Evolutionary conservation across 2,329 filamentous ascomycete genomes (phyloP).

Genomic region (Coniella lustricola): DNA sequence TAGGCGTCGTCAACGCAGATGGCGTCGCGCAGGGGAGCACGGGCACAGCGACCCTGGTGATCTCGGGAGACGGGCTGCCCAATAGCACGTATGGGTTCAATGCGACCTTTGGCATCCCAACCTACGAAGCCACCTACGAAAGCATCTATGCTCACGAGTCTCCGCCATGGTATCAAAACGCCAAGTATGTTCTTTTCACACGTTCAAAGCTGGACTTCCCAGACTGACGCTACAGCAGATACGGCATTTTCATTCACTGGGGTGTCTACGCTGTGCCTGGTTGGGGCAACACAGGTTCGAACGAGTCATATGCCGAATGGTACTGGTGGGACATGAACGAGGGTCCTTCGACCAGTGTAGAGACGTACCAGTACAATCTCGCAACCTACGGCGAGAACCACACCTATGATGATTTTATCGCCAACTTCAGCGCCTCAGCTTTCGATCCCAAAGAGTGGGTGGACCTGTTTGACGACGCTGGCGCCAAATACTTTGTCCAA

Average conservation of each 20-base stretch:
- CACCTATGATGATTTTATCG: conserved; percentile 29
- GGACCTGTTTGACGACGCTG: conserved; percentile 30
- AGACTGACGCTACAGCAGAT: conserved; percentile 20
- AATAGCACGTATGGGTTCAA: conserved; percentile 11
- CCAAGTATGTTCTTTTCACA: conserved; percentile 27
- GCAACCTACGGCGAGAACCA: conserved; percentile 15
- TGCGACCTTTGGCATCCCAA: conserved; percentile 12
- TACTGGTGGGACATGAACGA: conserved; percentile 15
- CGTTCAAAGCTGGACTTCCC: neutral
- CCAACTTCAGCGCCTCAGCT: conserved; percentile 16
- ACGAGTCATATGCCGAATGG: conserved; percentile 36
- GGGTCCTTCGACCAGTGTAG: conserved; percentile 11
- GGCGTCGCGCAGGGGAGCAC: conserved; percentile 6
- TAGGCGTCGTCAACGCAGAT: conserved; percentile 9
- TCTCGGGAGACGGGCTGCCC: conserved; percentile 4
- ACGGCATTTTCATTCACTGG: conserved; percentile 56
- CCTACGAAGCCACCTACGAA: conserved; percentile 15
- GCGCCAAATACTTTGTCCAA: conserved; percentile 28
- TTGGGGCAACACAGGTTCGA: conserved; percentile 40
- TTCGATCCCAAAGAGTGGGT: conserved; percentile 25
- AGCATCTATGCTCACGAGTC: conserved; percentile 34
- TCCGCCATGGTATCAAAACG: conserved; percentile 47
- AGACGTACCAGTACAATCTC: conserved; percentile 19
- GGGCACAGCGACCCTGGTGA: conserved; percentile 9
- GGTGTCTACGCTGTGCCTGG: conserved; percentile 48